Base-by-base conservation (phyloP, 495 filamentous ascomycete species). In the Acidomyces sp. region DNA sequence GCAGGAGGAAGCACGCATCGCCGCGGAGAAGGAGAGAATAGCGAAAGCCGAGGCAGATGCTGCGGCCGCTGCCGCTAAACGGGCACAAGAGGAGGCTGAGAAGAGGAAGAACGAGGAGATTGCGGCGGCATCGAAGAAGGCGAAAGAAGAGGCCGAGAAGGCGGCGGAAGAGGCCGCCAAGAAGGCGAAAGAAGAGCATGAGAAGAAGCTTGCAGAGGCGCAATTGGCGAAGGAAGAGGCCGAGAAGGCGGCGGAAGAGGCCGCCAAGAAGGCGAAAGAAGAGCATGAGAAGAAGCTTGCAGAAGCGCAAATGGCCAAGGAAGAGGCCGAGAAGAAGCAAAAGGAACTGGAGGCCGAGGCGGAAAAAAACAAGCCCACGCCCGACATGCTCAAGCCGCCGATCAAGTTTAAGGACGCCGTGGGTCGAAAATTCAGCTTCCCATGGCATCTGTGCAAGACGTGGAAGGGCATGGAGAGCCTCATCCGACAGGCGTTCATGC, bases 401-500 rank as follows among this genome's bases (percentile, higher is more conserved):
- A 67, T 92, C 60, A 80, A 82, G 52, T 87, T 92, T 62, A 85
- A 85, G 56, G 84, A 92, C 56, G 84, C 83, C 12, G 75, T 92
- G 19, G 80, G 82, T 20, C 70, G 84, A 34, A 88, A 86, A 56
- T 92, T 87, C 53, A 84, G 72, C 59, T 88, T 92, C 47, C 83
- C 84, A 3, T 88, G 74, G 49, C 72, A 86, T 46, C 46, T 87
- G 16, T 88, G 82, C 58, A 74, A 74, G 41, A 82, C 78, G 1
- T 92, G 82, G 82, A 66, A 72, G 69, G 80, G 80, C 6, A 87
- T 88, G 80, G 80, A 88, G 57, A 74, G 78, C 13, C 68, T 93
- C 17, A 90, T 93, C 57, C 78, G 80, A 51, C 81, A 90, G 66
- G 83, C 84, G 16, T 93, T 93, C 53, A 60, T 83, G 31, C 82